Evolutionary conservation across 164 flowering plant species (phyloP).

Genomic region (Taxillus chinensis): DNA sequence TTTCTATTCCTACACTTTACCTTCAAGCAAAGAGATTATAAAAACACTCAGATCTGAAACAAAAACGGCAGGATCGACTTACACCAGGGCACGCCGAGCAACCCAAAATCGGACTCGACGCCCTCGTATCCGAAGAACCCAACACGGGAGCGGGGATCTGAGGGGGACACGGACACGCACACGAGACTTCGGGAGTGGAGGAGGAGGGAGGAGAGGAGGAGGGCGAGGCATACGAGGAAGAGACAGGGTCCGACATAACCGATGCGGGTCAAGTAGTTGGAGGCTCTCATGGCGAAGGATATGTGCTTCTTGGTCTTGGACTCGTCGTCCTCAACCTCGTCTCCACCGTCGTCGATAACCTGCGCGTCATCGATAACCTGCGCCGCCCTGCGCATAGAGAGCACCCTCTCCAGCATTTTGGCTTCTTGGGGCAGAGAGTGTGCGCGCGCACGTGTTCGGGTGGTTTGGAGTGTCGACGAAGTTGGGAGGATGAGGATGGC

Average conservation of each 20-base stretch:
- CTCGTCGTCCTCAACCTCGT: conserved; percentile 28
- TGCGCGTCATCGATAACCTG: conserved; percentile 17
- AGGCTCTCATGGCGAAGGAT: conserved; percentile 18
- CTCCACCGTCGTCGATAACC: conserved; percentile 14
- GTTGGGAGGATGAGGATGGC: no score
- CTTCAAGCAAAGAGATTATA: no score
- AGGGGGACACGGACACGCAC: conserved; percentile 33
- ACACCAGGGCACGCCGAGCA: conserved; percentile 98
- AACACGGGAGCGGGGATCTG: conserved; percentile 33
- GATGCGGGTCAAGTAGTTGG: conserved; percentile 27
- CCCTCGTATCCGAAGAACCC: conserved; percentile 55
- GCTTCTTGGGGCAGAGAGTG: no score
- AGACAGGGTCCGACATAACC: conserved; percentile 34
- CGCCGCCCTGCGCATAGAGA: conserved; percentile 46
- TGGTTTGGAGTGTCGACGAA: no score
- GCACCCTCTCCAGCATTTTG: conserved; percentile 43
- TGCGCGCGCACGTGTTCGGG: no score
- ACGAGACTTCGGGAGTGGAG: conserved; percentile 33
- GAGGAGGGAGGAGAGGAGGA: conserved; percentile 24
- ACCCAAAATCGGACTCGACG: conserved; percentile 73
- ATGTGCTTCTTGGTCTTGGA: conserved; percentile 60
- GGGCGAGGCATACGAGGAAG: conserved; percentile 19
- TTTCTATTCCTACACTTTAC: no score
- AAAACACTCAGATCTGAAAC: neutral
- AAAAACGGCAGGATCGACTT: conserved; percentile 24